Base-by-base conservation (phyloP, 2,329 filamentous ascomycete species). In the Malbranchea cinnamomea region DNA sequence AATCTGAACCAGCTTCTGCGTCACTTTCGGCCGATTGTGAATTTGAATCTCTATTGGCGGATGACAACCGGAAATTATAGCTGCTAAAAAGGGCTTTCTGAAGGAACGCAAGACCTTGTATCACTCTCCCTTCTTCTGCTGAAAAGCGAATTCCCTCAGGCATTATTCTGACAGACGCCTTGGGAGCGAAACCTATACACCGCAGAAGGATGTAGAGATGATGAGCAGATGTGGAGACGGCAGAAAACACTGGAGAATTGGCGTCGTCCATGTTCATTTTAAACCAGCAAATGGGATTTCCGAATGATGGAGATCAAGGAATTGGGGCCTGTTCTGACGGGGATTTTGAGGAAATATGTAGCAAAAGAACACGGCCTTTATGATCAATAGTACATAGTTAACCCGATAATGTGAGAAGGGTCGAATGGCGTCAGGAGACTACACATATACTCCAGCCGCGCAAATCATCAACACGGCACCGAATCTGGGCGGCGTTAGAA, bases 381-480 rank as follows among this genome's bases (percentile, higher is more conserved):
- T 38, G 38, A 37, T 37, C 41, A 53, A 51, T 47, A 40, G 47
- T 53, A 54, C 53, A 57, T 48, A 40, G 32, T 34, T 23, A 37
- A 36, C n/a, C n/a, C n/a, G n/a, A n/a, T n/a, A 30, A 11, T 9
- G n/a, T 23, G 18, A 6, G 13, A 11, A 9, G 15, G 24, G 23
- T 18, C 24, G 18, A 20, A 23, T 12, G 12, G 11, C 18, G 9
- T 24, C 11, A n/a, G 14, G 13, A 38, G 38, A 29, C 60, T 72
- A 98, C 56, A 98, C 83, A 74, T 98, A 95, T 52, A 98, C 89
- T 54, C 89, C 89, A 53, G 89, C 89, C 37, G 85, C 89, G 60
- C 89, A 98, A 61, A 98, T 95, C 78, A 94, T 93, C 62, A 89
- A 94, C 26, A 98, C 84, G 29, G 87, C 78, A 45, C 89, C 89